Base-by-base conservation (phyloP, 2,329 filamentous ascomycete genomes). In the Stachybotrys echinatus region DNA sequence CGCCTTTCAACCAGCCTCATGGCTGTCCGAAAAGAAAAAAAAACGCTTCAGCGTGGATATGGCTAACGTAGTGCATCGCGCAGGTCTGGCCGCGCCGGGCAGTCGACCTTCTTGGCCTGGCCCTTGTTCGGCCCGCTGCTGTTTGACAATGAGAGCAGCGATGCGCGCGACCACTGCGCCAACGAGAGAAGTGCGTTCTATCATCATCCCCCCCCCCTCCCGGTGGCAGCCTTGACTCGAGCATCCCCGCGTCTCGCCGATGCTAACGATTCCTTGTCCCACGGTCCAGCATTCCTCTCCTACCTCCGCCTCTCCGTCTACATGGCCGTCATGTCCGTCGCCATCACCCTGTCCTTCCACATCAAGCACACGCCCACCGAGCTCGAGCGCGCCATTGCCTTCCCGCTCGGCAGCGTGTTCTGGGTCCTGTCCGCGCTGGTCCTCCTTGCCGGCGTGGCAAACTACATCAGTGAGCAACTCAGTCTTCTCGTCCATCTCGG, bases 301-400 rank as follows among this genome's bases (percentile, higher is more conserved):
- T 96, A 94, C 79, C 82, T 97, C 19, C 85, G 92, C 4, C 80
- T 97, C 2, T 85, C 88, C 27, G 82, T 96, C 59, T 96, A 96
- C 72, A 92, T 97, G 80, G 84, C 90, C 55, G 77, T 99, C 47
- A 90, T 97, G 8, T 83, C 89, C 23, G 81, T 95, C 27, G 92
- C 94, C 47, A 96, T 99, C 57, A 84, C 95, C 10, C 77, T 96
- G 47, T 95, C 89, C 14, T 99, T 99, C 67, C 92, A 99, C 63
- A 78, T 99, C 46, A 92, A 91, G 62, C 75, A 75, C 18, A 71
- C 84, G 59, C 89, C 94, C 1, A 81, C 83, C 0, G 63, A 73
- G 1, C 66, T 89, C 14, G 94, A 99, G 72, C 74, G 82, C 52
- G 81, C 80, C 42, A 84, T 96, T 69, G 87, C 94, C 0, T 77